Base-by-base conservation (phyloP, 805 yeast genomes). In the Nakazawaea pomicola region DNA sequence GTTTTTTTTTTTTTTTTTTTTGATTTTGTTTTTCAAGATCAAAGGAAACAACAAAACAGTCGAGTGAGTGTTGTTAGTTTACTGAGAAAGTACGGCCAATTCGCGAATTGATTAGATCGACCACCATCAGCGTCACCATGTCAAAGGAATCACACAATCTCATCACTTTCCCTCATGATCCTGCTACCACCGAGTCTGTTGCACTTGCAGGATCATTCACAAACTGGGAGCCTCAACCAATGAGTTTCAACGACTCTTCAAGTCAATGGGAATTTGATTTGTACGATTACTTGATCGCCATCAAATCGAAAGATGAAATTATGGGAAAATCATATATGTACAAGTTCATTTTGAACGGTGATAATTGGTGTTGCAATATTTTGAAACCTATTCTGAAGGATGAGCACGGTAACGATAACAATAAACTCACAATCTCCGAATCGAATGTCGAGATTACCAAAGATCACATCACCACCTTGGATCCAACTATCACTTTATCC, bases 301-400 rank as follows among this genome's bases (percentile, higher is more conserved):
- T 48, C 47, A 18, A 21, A 4, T 30, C 34, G 6, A 27, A 34
- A 3, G 17, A 45, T n/a, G 12, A 36, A 4, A 27, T 32, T 1
- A 38, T 35, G 7, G 35, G 12, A 3, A 53, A 52, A 7, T 29
- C 23, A 34, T 36, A 55, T 29, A 29, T 38, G 35, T 60, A 56
- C 46, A 60, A 60, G 36, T 60, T 54, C 38, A 57, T 60, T 4
- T 47, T 52, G 15, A 49, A 57, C 39, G 54, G 48, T 1, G 24
- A 36, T 3, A 43, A 47, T 10, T 60, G 65, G 65, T 40, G 57
- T 11, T 54, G 55, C 42, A 53, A 57, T 41, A 30, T 29, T 6
- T 14, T 37, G 8, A 40, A 47, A 28, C 51, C 53, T 1, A 33
- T 40, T 4, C 62, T 56, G 38, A 33, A 35, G 1, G 62, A 59